Base-by-base conservation (phyloP, 2,329 filamentous ascomycete genomes). In the Hysterium pulicare region DNA sequence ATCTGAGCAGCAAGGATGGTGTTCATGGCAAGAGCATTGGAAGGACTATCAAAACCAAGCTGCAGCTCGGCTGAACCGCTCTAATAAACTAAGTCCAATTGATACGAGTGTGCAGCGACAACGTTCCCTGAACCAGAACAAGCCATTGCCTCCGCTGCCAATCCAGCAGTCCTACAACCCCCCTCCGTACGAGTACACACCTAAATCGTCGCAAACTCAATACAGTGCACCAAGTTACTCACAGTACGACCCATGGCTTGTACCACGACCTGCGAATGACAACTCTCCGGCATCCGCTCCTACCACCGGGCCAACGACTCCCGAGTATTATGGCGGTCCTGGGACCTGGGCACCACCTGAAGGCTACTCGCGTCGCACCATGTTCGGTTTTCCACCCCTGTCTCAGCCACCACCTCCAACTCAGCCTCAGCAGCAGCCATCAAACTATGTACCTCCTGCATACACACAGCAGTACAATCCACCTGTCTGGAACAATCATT, bases 1-100 rank as follows among this genome's bases (percentile, higher is more conserved):
- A 21, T 79, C 87, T 51, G 79, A 83, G 56, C 82, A 84, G 61
- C 82, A 89, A 59, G 90, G 82, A 24, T 84, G 84, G 62, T 69
- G 73, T 37, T 75, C 77, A 22, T 87, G 83, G 82, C 72, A 79
- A 33, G 70, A 75, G 43, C 81, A 81, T 57, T 87, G 84, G 84
- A 76, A 82, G 43, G 76, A 76, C 21, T 86, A 81, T 71, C 73
- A 79, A 53, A 68, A 69, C 45, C 75, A 74, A 62, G 67, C 71
- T 41, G 46, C 49, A 54, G 67, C 75, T 55, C 64, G 64, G 31
- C 50, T 57, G 24, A 59, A 59, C 21, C 64, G 70, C 10, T 45
- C 50, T 41, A 59, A 50, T 50, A 74, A 74, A 56, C 67, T 84
- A 51, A 77, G 77, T 38, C 79, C 82, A 23, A 77, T 87, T 48